Evolutionary conservation across 345 rosid species (phyloP).

Genomic region (Gossypium arboreum): DNA sequence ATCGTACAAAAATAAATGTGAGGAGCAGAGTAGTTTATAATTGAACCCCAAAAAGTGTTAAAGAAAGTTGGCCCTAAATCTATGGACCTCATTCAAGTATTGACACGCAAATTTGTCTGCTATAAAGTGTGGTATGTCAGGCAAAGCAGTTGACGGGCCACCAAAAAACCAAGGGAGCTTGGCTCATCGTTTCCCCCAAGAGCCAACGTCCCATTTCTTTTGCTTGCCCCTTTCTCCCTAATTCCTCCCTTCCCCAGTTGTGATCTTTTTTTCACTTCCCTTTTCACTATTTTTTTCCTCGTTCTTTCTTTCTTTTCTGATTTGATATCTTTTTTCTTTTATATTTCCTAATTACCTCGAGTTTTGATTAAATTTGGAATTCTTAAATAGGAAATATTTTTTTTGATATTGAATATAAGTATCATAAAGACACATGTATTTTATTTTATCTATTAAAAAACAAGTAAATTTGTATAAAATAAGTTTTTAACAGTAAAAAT

Average conservation of each 20-base stretch:
- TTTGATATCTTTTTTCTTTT: too few relatives aligned
- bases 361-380: too few relatives aligned
- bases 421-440: too few relatives aligned
- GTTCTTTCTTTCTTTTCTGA: neutral
- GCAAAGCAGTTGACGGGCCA: neutral
- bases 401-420: too few relatives aligned
- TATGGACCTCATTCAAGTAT: conserved; percentile 14
- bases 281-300: neutral
- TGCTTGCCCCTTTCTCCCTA: neutral
- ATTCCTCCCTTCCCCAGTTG: conserved; percentile 36
- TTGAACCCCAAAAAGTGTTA: too few relatives aligned
- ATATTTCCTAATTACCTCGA: too few relatives aligned
- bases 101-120: conserved; percentile 22
- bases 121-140: neutral
- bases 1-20: neutral
- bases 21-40: conserved; percentile 8
- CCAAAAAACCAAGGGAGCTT: conserved; percentile 2
- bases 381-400: fast-evolving
- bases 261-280: neutral
- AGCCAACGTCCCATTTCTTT: conserved; percentile 26
- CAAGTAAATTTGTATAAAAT: too few relatives aligned
- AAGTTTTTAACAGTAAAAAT: too few relatives aligned
- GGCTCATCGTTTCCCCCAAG: conserved; percentile 54
- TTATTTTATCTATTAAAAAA: too few relatives aligned
- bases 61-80: conserved; percentile 14